A percentile compares a stretch with the other conserved stretches of the same genome.
These are phyloP conservation scores for Mimosa bimucronata DNA, from an alignment of 306 rosid species.

Conservation along the genomic window DNA sequence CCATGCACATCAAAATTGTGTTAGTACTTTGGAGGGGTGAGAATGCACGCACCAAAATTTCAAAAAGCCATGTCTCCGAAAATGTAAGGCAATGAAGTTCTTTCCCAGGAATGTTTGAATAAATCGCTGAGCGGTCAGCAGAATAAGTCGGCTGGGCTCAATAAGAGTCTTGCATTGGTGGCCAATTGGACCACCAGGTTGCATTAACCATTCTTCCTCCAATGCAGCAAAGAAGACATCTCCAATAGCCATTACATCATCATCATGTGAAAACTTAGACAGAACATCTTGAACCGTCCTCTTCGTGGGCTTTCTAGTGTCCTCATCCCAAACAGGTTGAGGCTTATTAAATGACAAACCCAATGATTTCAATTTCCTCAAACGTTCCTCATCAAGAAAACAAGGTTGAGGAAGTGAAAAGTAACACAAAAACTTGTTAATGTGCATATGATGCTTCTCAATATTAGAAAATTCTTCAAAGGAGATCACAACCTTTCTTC, in stretches of 20 bases:
- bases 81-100: conserved; percentile 70
- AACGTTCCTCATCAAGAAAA: conserved; percentile 65
- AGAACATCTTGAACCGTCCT: conserved; percentile 64
- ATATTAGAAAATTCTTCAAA: conserved; percentile 62
- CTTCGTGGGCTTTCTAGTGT: conserved; percentile 58
- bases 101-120: conserved; percentile 87
- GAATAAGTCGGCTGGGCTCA: conserved; percentile 74
- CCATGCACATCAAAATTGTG: conserved; percentile 1
- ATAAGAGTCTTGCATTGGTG: conserved; percentile 76
- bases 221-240: conserved; percentile 74
- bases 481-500: conserved; percentile 62
- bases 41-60: conserved; percentile 66
- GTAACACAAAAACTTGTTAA: conserved; percentile 67
- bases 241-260: conserved; percentile 78
- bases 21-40: neutral
- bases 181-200: conserved; percentile 84
- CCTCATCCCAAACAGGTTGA: conserved; percentile 70
- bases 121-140: conserved; percentile 88
- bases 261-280: conserved; percentile 61
- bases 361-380: conserved; percentile 64
- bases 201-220: conserved; percentile 80
- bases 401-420: conserved; percentile 75
- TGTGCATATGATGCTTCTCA: conserved; percentile 62
- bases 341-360: conserved; percentile 65
- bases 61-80: conserved; percentile 78